Evolutionary conservation across 1,139 yeast species (phyloP).

Genomic region (Wickerhamomyces sp.): DNA sequence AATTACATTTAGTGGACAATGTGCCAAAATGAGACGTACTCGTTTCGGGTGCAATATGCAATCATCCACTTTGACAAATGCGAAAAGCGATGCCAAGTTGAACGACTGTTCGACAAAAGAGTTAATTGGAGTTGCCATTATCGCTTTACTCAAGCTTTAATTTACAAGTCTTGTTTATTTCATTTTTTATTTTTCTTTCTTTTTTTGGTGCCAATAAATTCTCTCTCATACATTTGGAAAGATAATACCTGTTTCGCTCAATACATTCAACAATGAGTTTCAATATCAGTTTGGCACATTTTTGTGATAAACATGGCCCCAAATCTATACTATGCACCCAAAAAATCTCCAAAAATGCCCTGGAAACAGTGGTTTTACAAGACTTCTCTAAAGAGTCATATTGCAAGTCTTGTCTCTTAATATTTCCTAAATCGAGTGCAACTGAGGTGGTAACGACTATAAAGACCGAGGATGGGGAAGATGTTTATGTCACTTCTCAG

Average conservation of each 20-base stretch:
- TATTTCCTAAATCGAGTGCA: slow-evolving; percentile 36
- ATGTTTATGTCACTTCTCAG: slow-evolving; percentile 46
- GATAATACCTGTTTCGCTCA: not conserved
- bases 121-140: not conserved
- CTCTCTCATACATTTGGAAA: not conserved
- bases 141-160: not conserved
- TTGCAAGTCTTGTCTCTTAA: slow-evolving; percentile 55
- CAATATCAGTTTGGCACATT: slow-evolving; percentile 66
- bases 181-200: not conserved
- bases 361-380: slow-evolving; percentile 26
- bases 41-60: slow-evolving; percentile 14
- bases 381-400: slow-evolving; percentile 38
- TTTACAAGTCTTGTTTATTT: not conserved
- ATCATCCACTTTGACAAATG: slow-evolving; percentile 1
- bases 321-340: slow-evolving; percentile 73
- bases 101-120: not conserved
- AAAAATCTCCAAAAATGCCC: slow-evolving; percentile 25
- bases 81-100: not conserved
- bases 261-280: slow-evolving; percentile 11
- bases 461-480: slow-evolving; percentile 14
- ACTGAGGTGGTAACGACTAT: slow-evolving; percentile 9
- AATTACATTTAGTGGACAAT: not conserved
- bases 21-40: slow-evolving; percentile 5
- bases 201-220: too few species aligned
- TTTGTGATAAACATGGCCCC: slow-evolving; percentile 88